These are phyloP conservation scores for Erythrobasidium hasegawianum DNA, from an alignment of 1,284 basidiomycete species.

Conservation along the genomic window DNA sequence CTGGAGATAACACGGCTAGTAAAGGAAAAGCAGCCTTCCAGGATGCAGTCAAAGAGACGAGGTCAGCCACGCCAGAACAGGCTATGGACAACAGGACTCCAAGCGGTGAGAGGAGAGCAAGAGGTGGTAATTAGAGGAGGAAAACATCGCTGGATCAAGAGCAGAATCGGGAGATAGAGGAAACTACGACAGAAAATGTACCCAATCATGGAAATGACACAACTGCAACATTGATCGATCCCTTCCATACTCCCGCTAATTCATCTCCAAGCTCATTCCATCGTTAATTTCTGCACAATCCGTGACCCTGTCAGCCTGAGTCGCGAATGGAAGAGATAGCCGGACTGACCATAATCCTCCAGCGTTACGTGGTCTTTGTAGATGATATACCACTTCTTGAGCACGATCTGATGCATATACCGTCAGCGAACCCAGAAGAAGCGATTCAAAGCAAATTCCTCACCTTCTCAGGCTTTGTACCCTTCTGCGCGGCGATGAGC, in stretches of 20 bases:
- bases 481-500: slow-evolving; percentile 93
- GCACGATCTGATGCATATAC: slow-evolving; percentile 66
- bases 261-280: slow-evolving; percentile 41
- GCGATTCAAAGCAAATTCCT: no score
- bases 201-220: background rate
- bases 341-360: slow-evolving; percentile 66
- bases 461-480: slow-evolving; percentile 63
- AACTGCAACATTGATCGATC: background rate
- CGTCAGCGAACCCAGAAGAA: no score
- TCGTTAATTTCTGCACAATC: slow-evolving; percentile 43
- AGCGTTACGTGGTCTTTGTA: slow-evolving; percentile 85
- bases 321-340: slow-evolving; percentile 58
- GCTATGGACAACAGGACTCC: slow-evolving; percentile 27
- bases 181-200: background rate
- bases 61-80: slow-evolving; percentile 13
- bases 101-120: slow-evolving; percentile 25
- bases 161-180: no score
- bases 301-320: background rate
- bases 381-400: slow-evolving; percentile 96
- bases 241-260: slow-evolving; percentile 10
- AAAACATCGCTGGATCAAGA: background rate
- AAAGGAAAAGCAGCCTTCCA: slow-evolving; percentile 35
- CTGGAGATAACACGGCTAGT: no score
- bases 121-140: slow-evolving; percentile 23
- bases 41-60: slow-evolving; percentile 29